These are phyloP conservation scores for Capsicum rhomboideum DNA, from an alignment of 257 asterid species.

Conservation along the genomic window DNA sequence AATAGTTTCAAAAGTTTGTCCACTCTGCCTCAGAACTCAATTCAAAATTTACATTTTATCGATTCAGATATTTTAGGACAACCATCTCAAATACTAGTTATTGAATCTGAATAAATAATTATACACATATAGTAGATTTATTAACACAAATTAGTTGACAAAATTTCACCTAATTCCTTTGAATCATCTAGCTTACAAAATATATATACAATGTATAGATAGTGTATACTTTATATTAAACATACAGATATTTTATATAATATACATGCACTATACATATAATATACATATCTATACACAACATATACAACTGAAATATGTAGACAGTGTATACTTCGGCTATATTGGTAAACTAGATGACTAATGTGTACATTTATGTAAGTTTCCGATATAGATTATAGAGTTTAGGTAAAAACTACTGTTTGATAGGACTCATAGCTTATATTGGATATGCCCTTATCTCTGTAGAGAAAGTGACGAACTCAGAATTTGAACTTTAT, in stretches of 20 bases:
- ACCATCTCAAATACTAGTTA: not conserved
- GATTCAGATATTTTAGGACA: not conserved
- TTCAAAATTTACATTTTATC: not conserved
- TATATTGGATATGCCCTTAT: not conserved
- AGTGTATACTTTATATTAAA: too few relatives aligned
- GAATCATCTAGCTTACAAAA: too few relatives aligned
- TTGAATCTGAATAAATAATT: not conserved
- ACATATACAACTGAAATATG: too few relatives aligned
- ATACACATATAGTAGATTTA: not conserved
- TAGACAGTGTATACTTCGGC: too few relatives aligned
- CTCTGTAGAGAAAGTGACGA: too few relatives aligned
- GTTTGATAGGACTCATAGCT: not conserved
- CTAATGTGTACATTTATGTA: too few relatives aligned
- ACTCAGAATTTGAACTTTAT: not conserved
- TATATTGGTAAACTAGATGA: too few relatives aligned
- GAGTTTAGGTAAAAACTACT: not conserved
- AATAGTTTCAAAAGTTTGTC: not conserved
- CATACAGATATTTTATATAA: too few relatives aligned
- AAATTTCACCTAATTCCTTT: too few relatives aligned
- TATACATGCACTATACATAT: too few relatives aligned
- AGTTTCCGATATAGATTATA: not conserved
- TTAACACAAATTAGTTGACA: not conserved
- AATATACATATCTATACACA: too few relatives aligned
- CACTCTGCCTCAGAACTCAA: fast-evolving
- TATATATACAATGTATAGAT: too few relatives aligned